A percentile compares a stretch with the other conserved stretches of the same genome.
phyloP scores from a whole-genome alignment of 305 asterid genomes.

The Solanum hybrid region DNA sequence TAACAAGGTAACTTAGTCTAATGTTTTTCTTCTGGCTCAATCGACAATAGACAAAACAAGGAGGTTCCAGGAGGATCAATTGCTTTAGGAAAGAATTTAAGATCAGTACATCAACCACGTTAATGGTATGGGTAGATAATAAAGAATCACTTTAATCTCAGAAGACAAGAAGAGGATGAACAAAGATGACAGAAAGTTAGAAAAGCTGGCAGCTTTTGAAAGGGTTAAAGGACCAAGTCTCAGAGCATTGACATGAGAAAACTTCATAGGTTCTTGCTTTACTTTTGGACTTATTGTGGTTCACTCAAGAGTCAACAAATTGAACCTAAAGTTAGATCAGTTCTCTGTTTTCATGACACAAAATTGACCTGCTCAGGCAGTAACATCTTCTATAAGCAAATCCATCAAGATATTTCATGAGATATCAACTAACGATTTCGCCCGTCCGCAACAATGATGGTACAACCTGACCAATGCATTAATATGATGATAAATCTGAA shows the following conservation, averaged over 20 bases:
- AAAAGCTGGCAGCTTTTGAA: not conserved
- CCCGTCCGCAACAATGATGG: not conserved
- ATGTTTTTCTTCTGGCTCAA: not conserved
- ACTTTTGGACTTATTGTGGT: not conserved
- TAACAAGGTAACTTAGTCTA: not conserved
- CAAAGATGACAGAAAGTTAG: not conserved
- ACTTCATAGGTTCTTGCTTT: not conserved
- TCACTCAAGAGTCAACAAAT: not conserved
- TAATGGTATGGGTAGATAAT: not conserved
- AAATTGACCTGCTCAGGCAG: not conserved
- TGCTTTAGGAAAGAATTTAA: not conserved
- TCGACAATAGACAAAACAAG: not conserved
- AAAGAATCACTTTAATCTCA: not conserved
- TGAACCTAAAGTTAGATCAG: not conserved
- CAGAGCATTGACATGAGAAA: not conserved
- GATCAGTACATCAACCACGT: not conserved
- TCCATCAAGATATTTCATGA: not conserved
- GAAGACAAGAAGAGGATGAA: not conserved
- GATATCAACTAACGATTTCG: not conserved
- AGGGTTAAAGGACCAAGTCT: not conserved
- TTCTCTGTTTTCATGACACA: not conserved
- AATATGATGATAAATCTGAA: constrained; percentile 6
- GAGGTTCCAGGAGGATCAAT: constrained; percentile 5
- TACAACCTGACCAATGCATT: not conserved
- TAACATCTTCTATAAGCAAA: constrained; percentile 3